Conservation (phyloP, 768 basidiomycete species). For the Termitomyces titanicus region DNA sequence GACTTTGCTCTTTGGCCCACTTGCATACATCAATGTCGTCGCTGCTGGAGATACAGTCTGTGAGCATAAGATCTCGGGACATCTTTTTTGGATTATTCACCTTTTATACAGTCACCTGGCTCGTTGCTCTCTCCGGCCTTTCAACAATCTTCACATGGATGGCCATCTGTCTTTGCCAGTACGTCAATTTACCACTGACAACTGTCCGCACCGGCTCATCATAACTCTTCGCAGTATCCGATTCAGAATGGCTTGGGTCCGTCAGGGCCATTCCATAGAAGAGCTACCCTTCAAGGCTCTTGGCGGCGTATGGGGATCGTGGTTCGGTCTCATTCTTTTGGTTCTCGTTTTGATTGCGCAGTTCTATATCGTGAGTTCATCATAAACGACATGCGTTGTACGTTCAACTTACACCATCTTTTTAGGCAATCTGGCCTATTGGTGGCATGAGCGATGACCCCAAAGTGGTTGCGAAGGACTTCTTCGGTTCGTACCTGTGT, state of each 20-base stretch:
- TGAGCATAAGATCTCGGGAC: constrained; percentile 16
- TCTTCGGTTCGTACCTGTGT: constrained; percentile 32
- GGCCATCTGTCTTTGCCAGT: constrained; percentile 45
- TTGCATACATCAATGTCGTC: constrained; percentile 37
- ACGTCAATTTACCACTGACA: constrained; percentile 10
- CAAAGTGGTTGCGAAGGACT: constrained; percentile 25
- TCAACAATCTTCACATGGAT: constrained; percentile 45
- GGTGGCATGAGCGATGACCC: constrained; percentile 29
- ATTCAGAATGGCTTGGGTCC: constrained; percentile 40
- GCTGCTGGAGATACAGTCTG: constrained; percentile 35
- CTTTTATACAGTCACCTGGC: constrained; percentile 33
- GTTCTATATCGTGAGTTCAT: constrained; percentile 35
- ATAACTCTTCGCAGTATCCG: constrained; percentile 29
- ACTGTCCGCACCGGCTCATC: neutral
- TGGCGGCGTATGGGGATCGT: constrained; percentile 42
- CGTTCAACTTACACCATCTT: neutral
- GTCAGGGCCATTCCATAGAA: constrained; percentile 41
- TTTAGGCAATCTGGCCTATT: constrained; percentile 37
- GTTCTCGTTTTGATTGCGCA: constrained; percentile 39
- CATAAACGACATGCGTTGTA: neutral
- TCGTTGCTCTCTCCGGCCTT: constrained; percentile 42
- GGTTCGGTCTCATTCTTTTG: constrained; percentile 40
- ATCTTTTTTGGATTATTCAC: neutral
- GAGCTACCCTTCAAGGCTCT: constrained; percentile 43
- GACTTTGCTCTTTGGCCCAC: constrained; percentile 33